Conservation (phyloP, 2,329 filamentous ascomycete genomes). For the Myotisia sp. region DNA sequence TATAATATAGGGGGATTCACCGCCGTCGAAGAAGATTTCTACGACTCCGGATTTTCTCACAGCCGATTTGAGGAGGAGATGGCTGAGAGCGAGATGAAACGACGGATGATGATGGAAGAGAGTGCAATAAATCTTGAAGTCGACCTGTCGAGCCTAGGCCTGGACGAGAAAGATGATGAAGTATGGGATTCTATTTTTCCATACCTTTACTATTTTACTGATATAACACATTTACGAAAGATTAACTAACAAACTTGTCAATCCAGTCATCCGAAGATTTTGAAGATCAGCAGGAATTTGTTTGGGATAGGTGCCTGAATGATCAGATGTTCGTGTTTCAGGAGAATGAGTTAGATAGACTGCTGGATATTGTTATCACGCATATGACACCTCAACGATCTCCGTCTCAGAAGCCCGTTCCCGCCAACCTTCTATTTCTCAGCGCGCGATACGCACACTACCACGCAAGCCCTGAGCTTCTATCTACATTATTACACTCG, state of each 20-base stretch:
- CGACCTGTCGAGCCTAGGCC: slow-evolving; percentile 83
- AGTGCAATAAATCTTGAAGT: slow-evolving; percentile 94
- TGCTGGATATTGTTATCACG: slow-evolving; percentile 90
- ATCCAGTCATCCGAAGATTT: slow-evolving; percentile 41
- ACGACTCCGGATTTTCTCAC: slow-evolving; percentile 79
- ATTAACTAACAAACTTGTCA: slow-evolving; percentile 6
- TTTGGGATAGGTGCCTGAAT: slow-evolving; percentile 86
- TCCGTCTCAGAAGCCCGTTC: slow-evolving; percentile 92
- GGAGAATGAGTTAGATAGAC: slow-evolving; percentile 77
- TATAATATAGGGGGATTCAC: slow-evolving; percentile 45
- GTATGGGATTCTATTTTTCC: slow-evolving; percentile 34
- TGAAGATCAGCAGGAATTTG: slow-evolving; percentile 83
- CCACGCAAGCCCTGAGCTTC: slow-evolving; percentile 72
- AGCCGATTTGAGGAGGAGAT: slow-evolving; percentile 94
- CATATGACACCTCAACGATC: slow-evolving; percentile 96
- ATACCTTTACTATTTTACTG: slow-evolving; percentile 1
- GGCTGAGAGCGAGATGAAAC: slow-evolving; percentile 87
- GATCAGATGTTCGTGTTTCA: slow-evolving; percentile 99
- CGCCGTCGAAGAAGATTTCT: slow-evolving; percentile 64
- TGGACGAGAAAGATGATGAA: slow-evolving; percentile 90
- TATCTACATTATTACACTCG: slow-evolving; percentile 64
- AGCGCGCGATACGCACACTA: slow-evolving; percentile 95
- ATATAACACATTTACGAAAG: slow-evolving; percentile 4
- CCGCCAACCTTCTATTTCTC: slow-evolving; percentile 91
- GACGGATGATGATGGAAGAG: slow-evolving; percentile 94